Percentiles rank a stretch among this genome's conserved stretches.
phyloP scores from a whole-genome alignment of 2,329 filamentous ascomycete genomes.

The Fusarium sororula region DNA sequence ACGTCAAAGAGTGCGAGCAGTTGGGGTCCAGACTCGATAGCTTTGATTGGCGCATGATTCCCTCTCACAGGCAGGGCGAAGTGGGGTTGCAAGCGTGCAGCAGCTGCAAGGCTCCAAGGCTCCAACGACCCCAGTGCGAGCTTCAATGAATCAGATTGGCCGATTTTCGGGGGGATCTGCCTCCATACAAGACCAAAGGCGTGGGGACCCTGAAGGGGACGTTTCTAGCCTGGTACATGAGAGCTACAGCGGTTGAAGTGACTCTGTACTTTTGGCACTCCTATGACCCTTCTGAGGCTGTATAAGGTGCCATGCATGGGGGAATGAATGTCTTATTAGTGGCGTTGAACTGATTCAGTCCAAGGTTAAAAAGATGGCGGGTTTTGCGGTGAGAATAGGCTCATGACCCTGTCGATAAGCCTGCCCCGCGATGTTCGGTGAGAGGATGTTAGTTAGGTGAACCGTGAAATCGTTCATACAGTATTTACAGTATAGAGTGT shows the following conservation, averaged over 20 bases:
- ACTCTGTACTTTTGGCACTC: slow-evolving; percentile 20
- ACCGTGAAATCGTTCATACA: not conserved
- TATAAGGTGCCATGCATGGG: not conserved
- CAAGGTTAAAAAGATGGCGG: slow-evolving; percentile 3
- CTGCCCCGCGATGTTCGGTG: slow-evolving; percentile 28
- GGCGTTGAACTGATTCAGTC: slow-evolving; percentile 9
- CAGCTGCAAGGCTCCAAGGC: slow-evolving; percentile 33
- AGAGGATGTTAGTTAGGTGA: not conserved
- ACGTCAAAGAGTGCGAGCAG: slow-evolving; percentile 6
- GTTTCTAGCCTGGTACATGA: slow-evolving; percentile 18
- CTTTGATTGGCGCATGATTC: slow-evolving; percentile 31
- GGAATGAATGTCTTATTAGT: slow-evolving; percentile 17
- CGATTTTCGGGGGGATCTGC: slow-evolving; percentile 23
- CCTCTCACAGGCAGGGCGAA: slow-evolving; percentile 8
- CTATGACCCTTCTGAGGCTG: slow-evolving; percentile 21
- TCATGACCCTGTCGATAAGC: slow-evolving; percentile 38
- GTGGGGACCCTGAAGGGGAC: slow-evolving; percentile 34
- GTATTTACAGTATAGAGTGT: slow-evolving; percentile 2
- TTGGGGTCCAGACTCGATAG: not conserved
- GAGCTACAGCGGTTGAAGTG: slow-evolving; percentile 21
- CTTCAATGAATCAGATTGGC: slow-evolving; percentile 30
- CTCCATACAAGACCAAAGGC: slow-evolving; percentile 20
- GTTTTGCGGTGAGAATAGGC: slow-evolving; percentile 25
- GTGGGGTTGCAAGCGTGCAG: slow-evolving; percentile 16
- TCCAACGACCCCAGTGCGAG: slow-evolving; percentile 19